Evolutionary conservation across 1,284 basidiomycete genomes (phyloP).

Genomic region (Mycena citricolor): DNA sequence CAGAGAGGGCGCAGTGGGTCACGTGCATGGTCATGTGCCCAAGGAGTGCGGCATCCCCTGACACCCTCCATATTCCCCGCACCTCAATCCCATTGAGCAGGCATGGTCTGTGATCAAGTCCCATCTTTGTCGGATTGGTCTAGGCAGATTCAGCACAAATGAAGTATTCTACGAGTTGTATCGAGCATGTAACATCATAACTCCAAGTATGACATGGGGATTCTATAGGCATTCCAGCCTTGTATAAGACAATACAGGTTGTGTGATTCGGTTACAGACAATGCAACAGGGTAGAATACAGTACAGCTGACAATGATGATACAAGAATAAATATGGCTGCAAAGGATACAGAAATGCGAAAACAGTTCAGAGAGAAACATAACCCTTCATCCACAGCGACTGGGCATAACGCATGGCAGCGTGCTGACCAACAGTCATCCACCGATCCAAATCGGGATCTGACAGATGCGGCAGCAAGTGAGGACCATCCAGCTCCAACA

Average conservation of each 20-base stretch:
- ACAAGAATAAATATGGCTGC: too few relatives aligned
- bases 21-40: too few relatives aligned
- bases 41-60: too few relatives aligned
- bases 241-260: too few relatives aligned
- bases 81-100: slow-evolving; percentile 22
- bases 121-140: slow-evolving; percentile 9
- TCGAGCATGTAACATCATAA: slow-evolving; percentile 17
- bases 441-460: background rate
- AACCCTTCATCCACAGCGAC: background rate
- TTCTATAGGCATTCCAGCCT: slow-evolving; percentile 22
- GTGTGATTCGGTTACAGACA: too few relatives aligned
- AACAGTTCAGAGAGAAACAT: too few relatives aligned
- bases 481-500: too few relatives aligned
- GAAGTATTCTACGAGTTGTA: slow-evolving; percentile 24
- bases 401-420: background rate
- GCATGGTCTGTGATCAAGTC: slow-evolving; percentile 22
- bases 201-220: slow-evolving; percentile 23
- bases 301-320: too few relatives aligned
- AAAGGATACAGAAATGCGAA: too few relatives aligned
- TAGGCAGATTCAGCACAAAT: background rate
- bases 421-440: background rate
- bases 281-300: too few relatives aligned
- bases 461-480: too few relatives aligned
- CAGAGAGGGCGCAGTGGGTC: too few relatives aligned
- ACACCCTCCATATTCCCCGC: slow-evolving; percentile 22